Conservation (phyloP, 208 protist species). For the Crithidia sp. region DNA sequence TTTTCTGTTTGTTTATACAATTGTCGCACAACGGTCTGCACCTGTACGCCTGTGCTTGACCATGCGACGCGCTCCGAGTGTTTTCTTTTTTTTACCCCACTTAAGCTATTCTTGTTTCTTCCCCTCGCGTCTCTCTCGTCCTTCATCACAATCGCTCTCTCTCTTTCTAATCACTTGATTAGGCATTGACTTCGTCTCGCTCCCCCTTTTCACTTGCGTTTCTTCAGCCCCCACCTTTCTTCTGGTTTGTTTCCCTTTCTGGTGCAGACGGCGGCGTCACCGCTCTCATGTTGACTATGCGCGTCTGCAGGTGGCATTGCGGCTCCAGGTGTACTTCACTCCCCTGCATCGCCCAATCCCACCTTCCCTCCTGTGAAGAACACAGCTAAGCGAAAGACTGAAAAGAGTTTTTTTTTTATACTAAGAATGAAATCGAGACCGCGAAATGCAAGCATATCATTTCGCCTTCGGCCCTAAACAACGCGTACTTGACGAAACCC, state of each 20-base stretch:
- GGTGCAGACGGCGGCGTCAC: slow-evolving; percentile 7
- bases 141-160: slow-evolving; percentile 2
- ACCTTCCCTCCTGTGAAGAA: too few relatives aligned
- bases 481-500: background rate
- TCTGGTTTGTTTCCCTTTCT: slow-evolving; percentile 2
- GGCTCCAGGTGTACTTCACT: background rate
- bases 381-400: background rate
- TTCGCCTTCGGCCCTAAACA: slow-evolving; percentile 2
- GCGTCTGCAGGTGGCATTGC: background rate
- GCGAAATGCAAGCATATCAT: slow-evolving; percentile 21
- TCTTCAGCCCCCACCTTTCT: background rate
- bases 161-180: background rate
- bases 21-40: background rate
- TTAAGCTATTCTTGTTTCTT: background rate
- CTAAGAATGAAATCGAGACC: background rate
- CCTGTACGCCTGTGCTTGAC: slow-evolving; percentile 2
- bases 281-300: background rate
- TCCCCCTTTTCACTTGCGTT: background rate
- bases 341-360: background rate
- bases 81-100: background rate
- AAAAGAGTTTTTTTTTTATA: slow-evolving; percentile 5
- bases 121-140: background rate
- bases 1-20: background rate
- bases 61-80: background rate
- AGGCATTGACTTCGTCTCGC: slow-evolving; percentile 3